These are phyloP conservation scores for Penicillium tannophilum DNA, from an alignment of 495 filamentous ascomycete species.

Conservation along the genomic window DNA sequence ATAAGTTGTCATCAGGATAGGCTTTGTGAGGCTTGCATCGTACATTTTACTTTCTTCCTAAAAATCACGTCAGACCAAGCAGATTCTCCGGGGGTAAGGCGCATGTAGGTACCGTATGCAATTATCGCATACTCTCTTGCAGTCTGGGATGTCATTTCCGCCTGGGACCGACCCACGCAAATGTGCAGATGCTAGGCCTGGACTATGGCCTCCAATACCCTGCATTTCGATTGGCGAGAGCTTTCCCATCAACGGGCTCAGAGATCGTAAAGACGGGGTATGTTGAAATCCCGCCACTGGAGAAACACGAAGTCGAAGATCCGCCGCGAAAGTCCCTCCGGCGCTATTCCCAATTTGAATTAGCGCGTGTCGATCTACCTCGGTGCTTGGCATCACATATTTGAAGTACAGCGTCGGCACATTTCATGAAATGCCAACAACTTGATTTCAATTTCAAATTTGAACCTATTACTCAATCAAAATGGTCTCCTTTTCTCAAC, in stretches of 20 bases:
- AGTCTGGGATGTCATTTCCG: background rate
- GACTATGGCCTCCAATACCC: background rate
- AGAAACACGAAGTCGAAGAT: background rate
- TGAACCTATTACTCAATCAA: no score
- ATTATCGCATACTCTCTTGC: slow-evolving; percentile 19
- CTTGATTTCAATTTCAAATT: no score
- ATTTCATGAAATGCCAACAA: no score
- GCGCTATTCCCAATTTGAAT: background rate
- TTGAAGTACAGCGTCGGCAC: background rate
- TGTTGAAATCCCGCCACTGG: background rate
- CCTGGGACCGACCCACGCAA: background rate
- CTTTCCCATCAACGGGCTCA: background rate
- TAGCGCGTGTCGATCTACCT: background rate
- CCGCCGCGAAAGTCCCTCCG: background rate
- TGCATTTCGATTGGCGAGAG: background rate
- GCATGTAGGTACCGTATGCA: slow-evolving; percentile 16
- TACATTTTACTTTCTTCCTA: background rate
- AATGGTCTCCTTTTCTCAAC: no score
- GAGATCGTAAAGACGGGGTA: background rate
- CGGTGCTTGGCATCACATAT: background rate
- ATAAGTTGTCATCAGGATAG: background rate
- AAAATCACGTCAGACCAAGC: background rate
- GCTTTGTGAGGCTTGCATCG: background rate
- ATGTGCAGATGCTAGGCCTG: background rate
- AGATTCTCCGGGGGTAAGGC: background rate